phyloP scores from a whole-genome alignment of 2,329 filamentous ascomycete species.

The Aspergillus udagawae region DNA sequence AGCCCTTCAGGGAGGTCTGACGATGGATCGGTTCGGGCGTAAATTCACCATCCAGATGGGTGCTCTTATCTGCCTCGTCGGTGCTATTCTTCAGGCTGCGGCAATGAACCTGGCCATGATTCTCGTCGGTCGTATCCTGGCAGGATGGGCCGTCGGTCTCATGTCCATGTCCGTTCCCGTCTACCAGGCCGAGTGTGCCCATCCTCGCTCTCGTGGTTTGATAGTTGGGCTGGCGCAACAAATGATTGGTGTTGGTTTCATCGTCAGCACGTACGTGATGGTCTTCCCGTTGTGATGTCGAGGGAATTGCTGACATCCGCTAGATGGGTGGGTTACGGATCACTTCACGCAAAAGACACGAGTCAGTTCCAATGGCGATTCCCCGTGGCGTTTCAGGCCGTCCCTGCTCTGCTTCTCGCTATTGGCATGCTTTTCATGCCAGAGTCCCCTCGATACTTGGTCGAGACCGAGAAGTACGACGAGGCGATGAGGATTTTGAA shows the following conservation, averaged over 20 bases:
- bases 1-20: conserved; percentile 51
- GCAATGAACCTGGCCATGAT: conserved; percentile 56
- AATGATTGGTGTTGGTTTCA: conserved; percentile 43
- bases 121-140: conserved; percentile 51
- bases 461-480: conserved; percentile 44
- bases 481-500: conserved; percentile 48
- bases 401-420: conserved; percentile 39
- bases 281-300: not conserved
- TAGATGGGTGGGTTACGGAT: conserved; percentile 48
- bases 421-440: conserved; percentile 32
- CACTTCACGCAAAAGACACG: conserved; percentile 32
- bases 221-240: conserved; percentile 43
- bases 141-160: conserved; percentile 47
- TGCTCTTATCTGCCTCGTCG: conserved; percentile 54
- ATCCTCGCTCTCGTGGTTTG: conserved; percentile 54
- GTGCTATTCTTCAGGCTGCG: conserved; percentile 56
- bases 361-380: conserved; percentile 36
- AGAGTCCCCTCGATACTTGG: conserved; percentile 33
- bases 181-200: conserved; percentile 61
- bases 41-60: conserved; percentile 58
- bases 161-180: conserved; percentile 53
- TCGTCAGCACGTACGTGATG: conserved; percentile 38
- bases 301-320: conserved; percentile 10
- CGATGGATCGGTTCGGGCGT: conserved; percentile 60
- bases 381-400: conserved; percentile 31